These are phyloP conservation scores for Limtongia smithiae DNA, from an alignment of 805 yeast species.

Conservation along the genomic window DNA sequence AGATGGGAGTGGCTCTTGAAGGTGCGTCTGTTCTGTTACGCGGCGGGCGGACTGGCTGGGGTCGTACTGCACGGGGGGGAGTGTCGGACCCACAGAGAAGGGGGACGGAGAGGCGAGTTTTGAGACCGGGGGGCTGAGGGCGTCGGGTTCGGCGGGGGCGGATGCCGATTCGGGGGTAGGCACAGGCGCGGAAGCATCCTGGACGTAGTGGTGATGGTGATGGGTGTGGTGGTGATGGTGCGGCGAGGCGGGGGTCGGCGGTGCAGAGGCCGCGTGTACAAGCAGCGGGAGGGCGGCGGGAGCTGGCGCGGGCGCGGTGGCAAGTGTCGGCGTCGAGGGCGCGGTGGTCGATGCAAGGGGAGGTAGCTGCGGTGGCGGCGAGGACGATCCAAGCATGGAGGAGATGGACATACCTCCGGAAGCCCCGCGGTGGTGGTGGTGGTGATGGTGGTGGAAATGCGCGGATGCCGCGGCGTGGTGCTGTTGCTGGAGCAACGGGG, in stretches of 20 bases:
- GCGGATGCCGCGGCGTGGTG: too few relatives aligned
- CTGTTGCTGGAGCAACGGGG: slow-evolving; percentile 13
- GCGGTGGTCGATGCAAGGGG: slow-evolving; percentile 1
- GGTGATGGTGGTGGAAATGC: not conserved
- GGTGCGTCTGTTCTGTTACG: not conserved
- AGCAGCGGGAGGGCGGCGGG: slow-evolving; percentile 1
- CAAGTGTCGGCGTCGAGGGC: not conserved
- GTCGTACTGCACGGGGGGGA: slow-evolving; percentile 35
- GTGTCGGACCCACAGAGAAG: slow-evolving; percentile 27
- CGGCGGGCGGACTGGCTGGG: slow-evolving; percentile 23
- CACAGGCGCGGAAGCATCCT: not conserved
- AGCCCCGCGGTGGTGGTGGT: not conserved
- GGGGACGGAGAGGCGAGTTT: slow-evolving; percentile 14
- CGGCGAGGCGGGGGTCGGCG: slow-evolving; percentile 11
- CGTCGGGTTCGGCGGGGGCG: not conserved
- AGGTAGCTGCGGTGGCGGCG: slow-evolving; percentile 11
- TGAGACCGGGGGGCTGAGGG: not conserved
- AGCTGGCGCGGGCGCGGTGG: slow-evolving; percentile 1
- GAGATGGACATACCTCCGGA: slow-evolving; percentile 25
- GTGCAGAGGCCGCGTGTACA: slow-evolving; percentile 1
- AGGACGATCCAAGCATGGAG: slow-evolving; percentile 20
- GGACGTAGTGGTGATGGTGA: slow-evolving; percentile 12
- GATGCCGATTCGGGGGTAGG: not conserved
- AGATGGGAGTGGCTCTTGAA: too few relatives aligned
- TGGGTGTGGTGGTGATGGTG: slow-evolving; percentile 21